Evolutionary conservation across 306 rosid species (phyloP), one percentile per base, ranked within the genome.

Genomic region (Begonia loranthoides): DNA sequence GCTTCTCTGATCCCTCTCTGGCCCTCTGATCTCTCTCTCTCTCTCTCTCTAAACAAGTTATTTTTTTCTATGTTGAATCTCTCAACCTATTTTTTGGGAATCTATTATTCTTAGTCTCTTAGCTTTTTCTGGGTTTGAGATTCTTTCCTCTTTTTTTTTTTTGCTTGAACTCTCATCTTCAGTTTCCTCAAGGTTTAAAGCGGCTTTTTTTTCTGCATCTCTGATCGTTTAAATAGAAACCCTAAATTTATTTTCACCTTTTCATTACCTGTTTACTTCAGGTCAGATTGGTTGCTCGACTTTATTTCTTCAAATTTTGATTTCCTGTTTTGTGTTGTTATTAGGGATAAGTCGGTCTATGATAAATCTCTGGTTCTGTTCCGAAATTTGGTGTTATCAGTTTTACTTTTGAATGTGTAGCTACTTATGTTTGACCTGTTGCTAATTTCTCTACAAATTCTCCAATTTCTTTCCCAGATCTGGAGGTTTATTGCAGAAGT

Each of bases 131-230:
- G 56, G 11, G 43, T 53, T 33, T 70, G 55, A 49, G 49, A 38
- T 59, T 74, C 69, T 68, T 54, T 52, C 62, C 36, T 62, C 43
- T 44, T 39, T 60, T 45, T 62, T 21, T 64, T 16, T 50, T 34
- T 51, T 63, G 65, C 73, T 71, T 39, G 67, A 65, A 64, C 76
- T 74, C 77, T 82, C 87, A 84, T 84, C 93, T 84, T 61, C 66
- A 75, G 76, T 84, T 77, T 69, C 67, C 64, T 38, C 62, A 59
- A 75, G 80, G 59, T 62, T 73, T 79, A 82, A 72, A 85, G 94
- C 63, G 75, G 74, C 71, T n/a, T 79, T 79, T 84, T 65, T 49
- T 55, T 66, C 49, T 50, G 72, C 51, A 57, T 58, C 66, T 64
- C 72, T 63, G 79, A 79, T 76, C 72, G 51, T 72, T 38, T 14